Evolutionary conservation across 1,284 basidiomycete species (phyloP).

Genomic region (Rhodotorula sp.): DNA sequence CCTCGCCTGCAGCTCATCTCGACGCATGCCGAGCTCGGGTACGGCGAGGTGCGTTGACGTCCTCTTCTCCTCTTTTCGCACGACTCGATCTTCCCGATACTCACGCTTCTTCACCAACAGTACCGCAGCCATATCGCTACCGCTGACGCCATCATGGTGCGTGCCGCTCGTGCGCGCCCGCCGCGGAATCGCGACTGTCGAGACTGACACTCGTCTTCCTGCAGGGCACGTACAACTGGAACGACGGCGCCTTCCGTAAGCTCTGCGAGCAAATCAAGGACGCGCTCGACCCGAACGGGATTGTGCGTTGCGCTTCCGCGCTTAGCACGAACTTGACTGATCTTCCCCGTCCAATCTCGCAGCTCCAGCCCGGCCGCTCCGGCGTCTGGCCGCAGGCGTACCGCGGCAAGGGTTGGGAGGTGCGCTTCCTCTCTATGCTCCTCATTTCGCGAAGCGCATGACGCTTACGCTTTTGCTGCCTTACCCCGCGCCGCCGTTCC

Average conservation of each 20-base stretch:
- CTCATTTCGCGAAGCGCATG: not conserved
- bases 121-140: conserved; percentile 43
- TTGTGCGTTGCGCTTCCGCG: conserved; percentile 25
- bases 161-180: not conserved
- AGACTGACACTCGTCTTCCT: not conserved
- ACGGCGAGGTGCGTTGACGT: conserved; percentile 35
- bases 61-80: not conserved
- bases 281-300: conserved; percentile 47
- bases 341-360: no score
- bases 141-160: conserved; percentile 41
- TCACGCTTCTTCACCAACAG: not conserved
- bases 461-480: no score
- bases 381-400: conserved; percentile 45
- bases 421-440: not conserved
- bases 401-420: conserved; percentile 22
- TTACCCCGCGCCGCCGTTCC: no score
- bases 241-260: conserved; percentile 43
- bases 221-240: conserved; percentile 16
- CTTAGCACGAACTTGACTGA: not conserved
- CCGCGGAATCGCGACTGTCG: not conserved
- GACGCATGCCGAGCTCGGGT: conserved; percentile 44
- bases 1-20: conserved; percentile 37
- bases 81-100: not conserved
- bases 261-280: conserved; percentile 47
- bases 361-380: conserved; percentile 41